Conservation (phyloP, 345 rosid species). For the Corchorus olitorius region DNA sequence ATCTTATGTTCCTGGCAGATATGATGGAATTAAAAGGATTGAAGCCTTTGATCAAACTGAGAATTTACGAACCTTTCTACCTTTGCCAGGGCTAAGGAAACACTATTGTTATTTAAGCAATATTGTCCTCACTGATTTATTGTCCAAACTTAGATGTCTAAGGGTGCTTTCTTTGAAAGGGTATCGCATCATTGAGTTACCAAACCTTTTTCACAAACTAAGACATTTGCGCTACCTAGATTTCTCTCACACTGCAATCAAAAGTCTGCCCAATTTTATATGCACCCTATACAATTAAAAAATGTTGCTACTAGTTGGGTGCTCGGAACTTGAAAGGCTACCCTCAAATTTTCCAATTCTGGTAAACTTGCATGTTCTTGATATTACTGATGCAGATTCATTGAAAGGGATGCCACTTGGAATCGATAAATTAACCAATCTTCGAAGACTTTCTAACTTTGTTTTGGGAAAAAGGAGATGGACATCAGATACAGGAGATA, state of each 20-base stretch:
- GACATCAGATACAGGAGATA: no score
- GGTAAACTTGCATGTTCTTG: neutral
- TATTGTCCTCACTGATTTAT: neutral
- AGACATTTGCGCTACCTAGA: slow-evolving; percentile 40
- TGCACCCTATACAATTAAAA: no score
- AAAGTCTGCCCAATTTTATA: neutral
- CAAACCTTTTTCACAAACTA: slow-evolving; percentile 18
- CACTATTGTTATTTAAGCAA: slow-evolving; percentile 17
- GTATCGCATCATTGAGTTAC: slow-evolving; percentile 22
- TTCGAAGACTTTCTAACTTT: neutral
- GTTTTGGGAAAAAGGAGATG: neutral
- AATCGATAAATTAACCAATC: neutral
- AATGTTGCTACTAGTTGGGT: no score
- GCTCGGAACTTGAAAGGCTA: neutral
- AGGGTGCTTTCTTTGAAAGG: slow-evolving; percentile 43
- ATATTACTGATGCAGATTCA: slow-evolving; percentile 7
- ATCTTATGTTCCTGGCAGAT: neutral
- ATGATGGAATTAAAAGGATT: neutral
- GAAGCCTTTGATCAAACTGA: no score
- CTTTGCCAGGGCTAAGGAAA: slow-evolving; percentile 26
- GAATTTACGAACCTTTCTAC: slow-evolving; percentile 40
- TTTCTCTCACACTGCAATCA: slow-evolving; percentile 18
- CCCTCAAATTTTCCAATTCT: neutral
- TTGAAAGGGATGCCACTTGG: neutral
- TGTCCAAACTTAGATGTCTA: slow-evolving; percentile 19